These are phyloP conservation scores for Hypocreales sp. DNA, from an alignment of 2,329 filamentous ascomycete species.

Conservation along the genomic window DNA sequence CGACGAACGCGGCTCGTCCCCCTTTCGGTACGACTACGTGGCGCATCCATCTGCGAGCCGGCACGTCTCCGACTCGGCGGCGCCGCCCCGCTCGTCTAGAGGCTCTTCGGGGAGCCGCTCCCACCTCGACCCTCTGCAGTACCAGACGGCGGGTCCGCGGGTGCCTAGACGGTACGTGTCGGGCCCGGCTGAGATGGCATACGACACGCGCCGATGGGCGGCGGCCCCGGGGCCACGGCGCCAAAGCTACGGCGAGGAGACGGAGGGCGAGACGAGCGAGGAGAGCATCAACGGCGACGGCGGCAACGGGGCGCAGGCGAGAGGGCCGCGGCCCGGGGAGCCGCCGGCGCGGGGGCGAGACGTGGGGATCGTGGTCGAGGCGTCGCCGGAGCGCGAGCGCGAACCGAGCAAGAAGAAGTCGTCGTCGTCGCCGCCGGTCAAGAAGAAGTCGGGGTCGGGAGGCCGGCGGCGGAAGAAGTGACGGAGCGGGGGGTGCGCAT, in stretches of 20 bases:
- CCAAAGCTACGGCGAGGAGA: conserved; percentile 14
- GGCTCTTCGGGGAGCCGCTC: conserved; percentile 12
- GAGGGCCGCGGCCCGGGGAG: no score
- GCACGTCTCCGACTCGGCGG: conserved; percentile 27
- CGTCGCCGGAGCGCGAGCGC: conserved; percentile 15
- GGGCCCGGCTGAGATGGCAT: conserved; percentile 14
- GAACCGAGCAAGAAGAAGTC: conserved; percentile 21
- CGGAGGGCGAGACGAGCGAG: conserved; percentile 17
- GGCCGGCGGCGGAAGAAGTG: conserved; percentile 20
- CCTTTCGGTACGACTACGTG: conserved; percentile 30
- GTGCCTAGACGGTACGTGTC: conserved; percentile 21
- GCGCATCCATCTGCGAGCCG: conserved; percentile 18
- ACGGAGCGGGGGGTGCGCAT: conserved; percentile 3
- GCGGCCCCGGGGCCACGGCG: conserved; percentile 12
- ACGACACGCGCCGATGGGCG: conserved; percentile 10
- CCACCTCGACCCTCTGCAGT: conserved; percentile 33
- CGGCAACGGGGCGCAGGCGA: conserved; percentile 18
- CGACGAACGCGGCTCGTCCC: conserved; percentile 22
- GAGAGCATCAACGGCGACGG: conserved; percentile 22
- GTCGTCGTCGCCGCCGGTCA: conserved; percentile 22
- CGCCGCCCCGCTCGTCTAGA: conserved; percentile 17
- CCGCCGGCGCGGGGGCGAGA: conserved; percentile 11
- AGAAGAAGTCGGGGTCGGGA: conserved; percentile 20
- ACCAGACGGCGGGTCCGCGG: conserved; percentile 30
- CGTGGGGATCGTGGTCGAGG: conserved; percentile 24